A percentile compares a stretch with the other conserved stretches of the same genome.
These are phyloP conservation scores for Pseudogymnoascus sp. DNA, from an alignment of 2,329 filamentous ascomycete species.

Conservation along the genomic window DNA sequence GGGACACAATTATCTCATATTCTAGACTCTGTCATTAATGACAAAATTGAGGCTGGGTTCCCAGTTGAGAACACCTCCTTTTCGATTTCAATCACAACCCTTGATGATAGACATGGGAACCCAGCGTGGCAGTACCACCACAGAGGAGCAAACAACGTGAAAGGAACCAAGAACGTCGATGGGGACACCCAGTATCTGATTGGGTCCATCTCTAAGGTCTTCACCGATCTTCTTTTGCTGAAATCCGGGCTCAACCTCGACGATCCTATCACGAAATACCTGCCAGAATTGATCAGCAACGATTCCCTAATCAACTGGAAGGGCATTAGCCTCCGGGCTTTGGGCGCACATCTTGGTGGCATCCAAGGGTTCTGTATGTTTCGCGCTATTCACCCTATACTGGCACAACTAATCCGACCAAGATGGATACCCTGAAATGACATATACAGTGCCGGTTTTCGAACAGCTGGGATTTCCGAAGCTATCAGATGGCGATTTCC, in stretches of 20 bases:
- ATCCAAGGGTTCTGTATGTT: conserved; percentile 5
- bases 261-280: conserved; percentile 35
- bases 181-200: conserved; percentile 34
- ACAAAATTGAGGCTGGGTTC: not conserved
- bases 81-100: not conserved
- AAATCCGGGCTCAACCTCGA: conserved; percentile 31
- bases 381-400: not conserved
- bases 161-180: not conserved
- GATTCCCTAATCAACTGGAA: not conserved
- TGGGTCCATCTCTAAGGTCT: conserved; percentile 39
- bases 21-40: not conserved
- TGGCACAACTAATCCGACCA: not conserved
- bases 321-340: not conserved
- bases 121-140: conserved; percentile 35
- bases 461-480: not conserved
- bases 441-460: not conserved
- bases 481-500: not conserved
- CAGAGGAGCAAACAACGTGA: conserved; percentile 33
- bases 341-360: not conserved
- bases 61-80: conserved; percentile 5
- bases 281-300: conserved; percentile 33
- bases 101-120: not conserved
- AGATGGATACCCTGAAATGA: conserved; percentile 6
- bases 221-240: conserved; percentile 37
- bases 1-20: not conserved